Percentiles rank a stretch among this genome's conserved stretches.
Evolutionary conservation across 2,329 filamentous ascomycete species (phyloP).

Genomic region (Cladophialophora psammophila): DNA sequence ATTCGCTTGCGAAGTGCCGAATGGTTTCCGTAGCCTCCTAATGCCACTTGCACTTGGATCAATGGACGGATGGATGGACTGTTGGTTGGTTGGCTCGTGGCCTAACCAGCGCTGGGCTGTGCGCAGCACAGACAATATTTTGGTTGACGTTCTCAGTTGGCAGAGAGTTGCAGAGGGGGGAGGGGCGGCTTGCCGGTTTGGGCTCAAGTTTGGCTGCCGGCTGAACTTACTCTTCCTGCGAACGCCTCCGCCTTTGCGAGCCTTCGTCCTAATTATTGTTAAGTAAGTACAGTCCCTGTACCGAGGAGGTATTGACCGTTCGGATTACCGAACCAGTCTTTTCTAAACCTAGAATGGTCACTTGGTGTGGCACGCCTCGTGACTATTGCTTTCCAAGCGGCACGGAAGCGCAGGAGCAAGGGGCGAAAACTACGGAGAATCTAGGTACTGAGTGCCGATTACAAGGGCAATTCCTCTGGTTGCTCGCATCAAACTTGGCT

Average conservation of each 20-base stretch:
- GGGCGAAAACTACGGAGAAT: background rate
- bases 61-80: background rate
- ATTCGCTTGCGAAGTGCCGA: constrained; percentile 3
- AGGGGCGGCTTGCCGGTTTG: background rate
- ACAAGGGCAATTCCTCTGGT: background rate
- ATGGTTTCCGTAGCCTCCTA: background rate
- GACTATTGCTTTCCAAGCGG: background rate
- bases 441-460: background rate
- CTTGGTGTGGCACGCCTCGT: background rate
- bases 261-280: background rate
- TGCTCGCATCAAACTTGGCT: background rate
- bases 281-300: background rate
- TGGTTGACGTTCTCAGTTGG: constrained; percentile 1
- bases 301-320: background rate
- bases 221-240: background rate
- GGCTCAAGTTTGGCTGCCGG: background rate
- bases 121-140: background rate
- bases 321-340: background rate
- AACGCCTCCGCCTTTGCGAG: background rate
- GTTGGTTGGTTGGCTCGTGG: background rate
- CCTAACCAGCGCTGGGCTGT: background rate
- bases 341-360: background rate
- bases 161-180: background rate
- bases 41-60: background rate
- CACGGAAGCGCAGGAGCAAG: background rate